Evolutionary conservation across 805 yeast species (phyloP), one percentile per base, ranked within the genome.

Genomic region (Starmera quercuum): DNA sequence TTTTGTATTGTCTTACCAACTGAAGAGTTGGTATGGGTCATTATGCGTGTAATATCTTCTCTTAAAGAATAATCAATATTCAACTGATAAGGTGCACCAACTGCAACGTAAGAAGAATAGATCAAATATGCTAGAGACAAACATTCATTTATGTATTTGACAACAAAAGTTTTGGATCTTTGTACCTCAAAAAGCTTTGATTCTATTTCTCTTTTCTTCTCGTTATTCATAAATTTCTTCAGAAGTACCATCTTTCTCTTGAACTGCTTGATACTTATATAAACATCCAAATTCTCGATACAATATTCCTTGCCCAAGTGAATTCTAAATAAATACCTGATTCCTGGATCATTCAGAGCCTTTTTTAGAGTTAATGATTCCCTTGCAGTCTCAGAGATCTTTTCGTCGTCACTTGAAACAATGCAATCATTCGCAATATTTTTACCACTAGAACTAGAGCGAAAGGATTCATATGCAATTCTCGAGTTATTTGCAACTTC

Each of bases 281-380:
- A 83, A 4, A 81, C 85, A 41, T 79, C 78, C n/a, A 83, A 53
- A 46, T 84, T 86, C 49, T 86, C 96, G 3, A 70, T 71, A 49
- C 95, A 85, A 35, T 68, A 65, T 33, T 76, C 81, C 20, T 64
- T 68, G 32, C 70, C 74, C 33, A 86, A 53, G 50, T 83, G 86
- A n/a, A 63, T 60, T 40, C 75, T 66, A 55, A 86, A 83, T 8
- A 84, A 54, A 35, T 73, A 75, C 34, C 81, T 64, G 61, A 79
- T 59, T 0, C 92, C 95, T 0, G 95, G 94, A 51, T 86, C 95
- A 8, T 58, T 56, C 8, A 86, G 49, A 4, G 80, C 63, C 7
- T 66, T 65, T 21, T 61, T 56, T 24, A 62, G 42, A 13, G 46
- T 41, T 11, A 42, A 32, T n/a, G n/a, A n/a, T 24, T 32, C 29